Evolutionary conservation across 352 stramenopile species (phyloP), one percentile per base, ranked within the genome.

Genomic region (Globisporangium okanoganense): DNA sequence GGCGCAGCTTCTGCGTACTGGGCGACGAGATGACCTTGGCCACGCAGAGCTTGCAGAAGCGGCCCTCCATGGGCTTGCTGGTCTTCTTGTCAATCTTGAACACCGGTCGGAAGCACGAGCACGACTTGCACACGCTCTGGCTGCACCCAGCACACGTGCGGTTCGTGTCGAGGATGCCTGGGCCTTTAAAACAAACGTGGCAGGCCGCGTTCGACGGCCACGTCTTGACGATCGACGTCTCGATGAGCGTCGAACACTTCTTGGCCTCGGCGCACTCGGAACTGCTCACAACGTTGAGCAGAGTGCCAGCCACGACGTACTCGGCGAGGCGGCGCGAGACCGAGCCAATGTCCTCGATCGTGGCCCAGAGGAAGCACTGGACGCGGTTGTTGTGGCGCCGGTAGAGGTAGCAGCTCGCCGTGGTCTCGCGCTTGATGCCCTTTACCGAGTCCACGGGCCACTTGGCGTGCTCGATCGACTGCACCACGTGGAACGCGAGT

Each of bases 381-480:
- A 74, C 74, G 62, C 62, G 55, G 40, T 40, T 76, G 47, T 68
- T 55, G 65, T 66, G 60, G 41, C 65, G 66, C 0, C 70, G 64
- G 43, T 79, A 81, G 33, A 83, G 45, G 45, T 82, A 84, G 53
- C 74, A 83, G 13, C 65, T 77, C 10, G 80, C 72, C 40, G 79
- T 77, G 52, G 72, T 64, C 43, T 72, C 61, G 8, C 76, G 74
- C 43, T 86, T 86, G 57, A 80, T 65, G 50, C 73, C 68, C 33
- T 78, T 81, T 62, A 76, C 70, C 8, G 64, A 53, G 51, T 82
- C 72, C 16, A 72, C 67, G 3, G 69, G 71, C 70, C 70, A 86
- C 51, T 82, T 72, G 3, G 75, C 66, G 43, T 78, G 77, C 40
- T 84, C 77, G 52, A 86, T 86, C 49, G 74, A 86, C 67, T 84